Conservation (phyloP, 2,329 filamentous ascomycete genomes). For the Penicillium janthinellum region DNA sequence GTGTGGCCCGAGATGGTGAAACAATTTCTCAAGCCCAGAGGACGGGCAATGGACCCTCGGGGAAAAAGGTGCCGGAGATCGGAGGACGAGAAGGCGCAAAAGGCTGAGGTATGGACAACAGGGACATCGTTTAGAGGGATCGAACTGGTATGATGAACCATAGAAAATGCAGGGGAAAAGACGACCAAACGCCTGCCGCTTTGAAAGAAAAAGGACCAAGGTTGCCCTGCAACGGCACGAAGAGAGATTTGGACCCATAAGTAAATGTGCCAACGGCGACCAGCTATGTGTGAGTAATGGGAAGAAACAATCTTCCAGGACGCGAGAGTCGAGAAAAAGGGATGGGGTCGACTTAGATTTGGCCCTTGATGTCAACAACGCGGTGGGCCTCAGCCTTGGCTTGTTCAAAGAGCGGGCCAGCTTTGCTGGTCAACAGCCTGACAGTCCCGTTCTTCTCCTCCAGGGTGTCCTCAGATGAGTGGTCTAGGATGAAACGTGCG, state of each 20-base stretch:
- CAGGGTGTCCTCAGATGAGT: slow-evolving; percentile 74
- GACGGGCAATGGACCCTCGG: not conserved
- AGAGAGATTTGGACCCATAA: not conserved
- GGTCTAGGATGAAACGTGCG: slow-evolving; percentile 83
- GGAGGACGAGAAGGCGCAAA: not conserved
- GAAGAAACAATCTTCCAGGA: not conserved
- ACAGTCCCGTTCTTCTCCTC: slow-evolving; percentile 75
- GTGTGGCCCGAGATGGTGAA: not conserved
- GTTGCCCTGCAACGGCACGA: slow-evolving; percentile 28
- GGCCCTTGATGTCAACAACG: slow-evolving; percentile 94
- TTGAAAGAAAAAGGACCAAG: slow-evolving; percentile 52
- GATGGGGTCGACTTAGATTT: slow-evolving; percentile 59
- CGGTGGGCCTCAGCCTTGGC: slow-evolving; percentile 74
- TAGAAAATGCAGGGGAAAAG: not conserved
- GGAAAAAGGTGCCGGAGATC: not conserved
- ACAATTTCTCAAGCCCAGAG: not conserved
- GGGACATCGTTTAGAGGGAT: slow-evolving; percentile 6
- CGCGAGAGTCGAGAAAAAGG: slow-evolving; percentile 14
- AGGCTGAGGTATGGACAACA: not conserved
- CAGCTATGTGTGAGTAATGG: slow-evolving; percentile 9
- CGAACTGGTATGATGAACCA: not conserved
- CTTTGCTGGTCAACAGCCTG: slow-evolving; percentile 73
- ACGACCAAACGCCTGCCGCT: slow-evolving; percentile 12
- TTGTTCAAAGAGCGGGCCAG: slow-evolving; percentile 70
- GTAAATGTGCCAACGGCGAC: slow-evolving; percentile 1